Evolutionary conservation across 2,329 filamentous ascomycete genomes (phyloP), one percentile per base, ranked within the genome.

Genomic region (Aureobasidium sp.): DNA sequence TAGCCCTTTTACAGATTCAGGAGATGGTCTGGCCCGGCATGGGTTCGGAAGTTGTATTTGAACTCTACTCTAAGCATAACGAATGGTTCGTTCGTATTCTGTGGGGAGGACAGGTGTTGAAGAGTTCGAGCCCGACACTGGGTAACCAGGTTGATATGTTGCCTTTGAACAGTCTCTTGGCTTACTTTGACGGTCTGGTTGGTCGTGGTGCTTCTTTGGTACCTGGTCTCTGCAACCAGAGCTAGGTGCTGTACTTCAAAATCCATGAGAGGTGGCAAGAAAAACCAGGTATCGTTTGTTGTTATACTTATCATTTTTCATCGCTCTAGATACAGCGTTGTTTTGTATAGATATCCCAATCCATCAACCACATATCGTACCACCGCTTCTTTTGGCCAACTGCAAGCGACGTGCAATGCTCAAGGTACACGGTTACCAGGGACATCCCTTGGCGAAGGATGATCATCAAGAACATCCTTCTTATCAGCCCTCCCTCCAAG

Each of bases 1-100:
- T 94, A 25, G 83, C 83, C 2, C 80, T 92, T 16, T 70, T 94
- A 68, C 89, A 93, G 74, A 69, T 88, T 1, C 85, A 90, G 27
- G 72, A 78, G 58, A 93, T 93, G 89, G 85, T 91, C 1, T 93
- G 89, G 89, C 89, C 89, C 0, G 89, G 89, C 0, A 91, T 93
- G 89, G 89, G 89, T 0, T 79, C 84, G 9, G 89, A 93, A 74
- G 79, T 93, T 0, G 82, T 91, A 0, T 91, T 92, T 70, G 89
- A 93, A 75, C 70, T 92, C 34, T 91, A 85, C 68, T 37, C 39
- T 5, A 78, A 76, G 67, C 70, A 71, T 44, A 65, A 68, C 16
- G 66, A 68, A 65, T 69, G 68, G 55, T 89, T 81, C 65, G 71
- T 91, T 1, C 79, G 90, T 7, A 84, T 93, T 0, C 75, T 94